Percentiles rank a stretch among this genome's conserved stretches.
These are phyloP conservation scores for Lactarius deliciosus DNA, from an alignment of 768 basidiomycete species.

Conservation along the genomic window DNA sequence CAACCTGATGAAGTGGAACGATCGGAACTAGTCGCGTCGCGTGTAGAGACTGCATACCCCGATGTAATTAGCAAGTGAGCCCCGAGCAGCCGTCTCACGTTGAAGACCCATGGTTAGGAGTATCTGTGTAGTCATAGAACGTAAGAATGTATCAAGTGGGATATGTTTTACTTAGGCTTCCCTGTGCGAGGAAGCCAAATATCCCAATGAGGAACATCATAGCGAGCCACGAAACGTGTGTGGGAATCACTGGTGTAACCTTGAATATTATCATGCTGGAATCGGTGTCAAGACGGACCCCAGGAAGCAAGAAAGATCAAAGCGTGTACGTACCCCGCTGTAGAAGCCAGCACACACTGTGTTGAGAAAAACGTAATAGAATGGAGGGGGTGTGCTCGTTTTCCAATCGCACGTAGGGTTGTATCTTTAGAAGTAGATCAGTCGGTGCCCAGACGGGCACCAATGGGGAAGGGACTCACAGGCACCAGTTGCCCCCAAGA, in stretches of 20 bases:
- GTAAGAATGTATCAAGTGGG: background rate
- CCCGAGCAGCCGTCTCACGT: conserved; percentile 63
- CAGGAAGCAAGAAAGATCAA: background rate
- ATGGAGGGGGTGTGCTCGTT: conserved; percentile 73
- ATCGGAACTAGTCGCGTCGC: background rate
- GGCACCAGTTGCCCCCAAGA: conserved; percentile 63
- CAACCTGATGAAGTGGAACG: conserved; percentile 44
- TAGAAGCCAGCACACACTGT: conserved; percentile 48
- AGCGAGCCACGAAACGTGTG: conserved; percentile 43
- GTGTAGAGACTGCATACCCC: conserved; percentile 38
- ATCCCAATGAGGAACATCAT: conserved; percentile 49
- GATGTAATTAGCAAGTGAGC: conserved; percentile 58
- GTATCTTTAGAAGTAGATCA: conserved; percentile 39
- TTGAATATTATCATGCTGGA: conserved; percentile 46
- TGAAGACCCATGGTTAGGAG: conserved; percentile 63
- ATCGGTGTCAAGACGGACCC: background rate
- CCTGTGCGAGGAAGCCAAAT: conserved; percentile 51
- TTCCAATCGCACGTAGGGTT: conserved; percentile 66
- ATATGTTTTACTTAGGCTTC: background rate
- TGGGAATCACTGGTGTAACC: conserved; percentile 47
- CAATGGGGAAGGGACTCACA: conserved; percentile 46
- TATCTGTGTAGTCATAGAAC: conserved; percentile 37
- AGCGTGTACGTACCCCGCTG: conserved; percentile 33
- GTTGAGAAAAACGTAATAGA: conserved; percentile 64
- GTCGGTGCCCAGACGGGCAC: background rate